Base-by-base conservation (phyloP, 345 rosid species). In the Acer negundo region DNA sequence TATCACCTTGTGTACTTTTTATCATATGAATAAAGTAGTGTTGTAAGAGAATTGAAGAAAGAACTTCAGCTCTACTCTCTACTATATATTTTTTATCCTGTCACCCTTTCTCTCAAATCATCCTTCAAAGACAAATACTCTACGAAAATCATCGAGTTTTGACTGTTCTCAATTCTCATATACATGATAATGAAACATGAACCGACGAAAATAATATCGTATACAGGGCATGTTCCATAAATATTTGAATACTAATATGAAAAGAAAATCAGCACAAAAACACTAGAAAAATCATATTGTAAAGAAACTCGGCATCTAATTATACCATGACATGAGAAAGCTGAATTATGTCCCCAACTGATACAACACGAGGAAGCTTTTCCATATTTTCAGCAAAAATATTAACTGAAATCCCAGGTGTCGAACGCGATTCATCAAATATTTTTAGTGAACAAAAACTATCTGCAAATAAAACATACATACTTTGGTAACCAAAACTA, bases 311-410 rank as follows among this genome's bases (percentile, higher is more conserved):
- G 7, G 10, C n/a, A 10, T 19, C 24, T 31, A 47, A 24, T 38
- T 67, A 74, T 89, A 93, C 98, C 97, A 80, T 74, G 12, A 91
- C 87, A 76, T 70, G 86, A 69, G 81, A 79, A 75, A 94, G 89
- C 68, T 80, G 82, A 83, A 92, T 79, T 38, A 92, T 88, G 80
- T 91, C 92, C 17, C 93, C 85, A 16, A 79, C 68, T 7, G 89
- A 84, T 13, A 80, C 82, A 82, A 86, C 67, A 56, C 20, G 69
- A 63, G 98, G 97, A 81, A 92, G 94, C 24, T 73, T 67, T 64
- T 88, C 90, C 69, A 73, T 24, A 0, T 19, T 76, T 28, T 78
- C 89, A 31, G 84, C 83, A 7, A 85, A 90, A 62, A 88, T 71
- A 78, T 87, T 83, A 72, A 84, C 79, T 1, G 86, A 49, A 72